These are phyloP conservation scores for Ustilago trichophora DNA, from an alignment of 1,284 basidiomycete species.

Conservation along the genomic window DNA sequence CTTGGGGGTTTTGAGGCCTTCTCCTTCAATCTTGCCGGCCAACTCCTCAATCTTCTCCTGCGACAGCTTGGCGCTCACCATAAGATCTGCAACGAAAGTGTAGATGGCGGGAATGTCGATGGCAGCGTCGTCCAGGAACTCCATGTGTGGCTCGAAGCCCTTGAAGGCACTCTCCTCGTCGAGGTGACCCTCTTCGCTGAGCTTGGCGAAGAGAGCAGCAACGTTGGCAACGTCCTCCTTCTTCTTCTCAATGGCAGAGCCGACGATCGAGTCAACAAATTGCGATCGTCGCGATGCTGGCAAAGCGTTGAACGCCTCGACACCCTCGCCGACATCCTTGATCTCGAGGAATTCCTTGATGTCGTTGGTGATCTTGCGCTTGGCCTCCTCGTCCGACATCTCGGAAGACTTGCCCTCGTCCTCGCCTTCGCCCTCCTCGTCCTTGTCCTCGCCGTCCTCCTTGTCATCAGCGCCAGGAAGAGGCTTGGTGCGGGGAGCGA, in stretches of 20 bases:
- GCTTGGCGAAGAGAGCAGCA: conserved; percentile 60
- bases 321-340: conserved; percentile 83
- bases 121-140: conserved; percentile 83
- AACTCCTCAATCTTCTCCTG: conserved; percentile 60
- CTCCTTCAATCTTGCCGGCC: conserved; percentile 60
- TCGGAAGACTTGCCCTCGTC: conserved; percentile 71
- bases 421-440: conserved; percentile 62
- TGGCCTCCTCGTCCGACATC: conserved; percentile 74
- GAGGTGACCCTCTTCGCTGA: conserved; percentile 46
- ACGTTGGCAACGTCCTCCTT: conserved; percentile 77
- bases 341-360: conserved; percentile 69
- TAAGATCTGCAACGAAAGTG: conserved; percentile 73
- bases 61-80: conserved; percentile 49
- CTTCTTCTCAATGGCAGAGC: conserved; percentile 80
- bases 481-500: conserved; percentile 74
- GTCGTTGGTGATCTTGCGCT: conserved; percentile 76
- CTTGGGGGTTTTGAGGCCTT: conserved; percentile 63
- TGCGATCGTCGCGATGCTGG: conserved; percentile 74
- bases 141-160: conserved; percentile 75
- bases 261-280: conserved; percentile 79
- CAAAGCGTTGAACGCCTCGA: conserved; percentile 72
- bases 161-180: conserved; percentile 72
- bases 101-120: conserved; percentile 89
- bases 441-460: conserved; percentile 55
- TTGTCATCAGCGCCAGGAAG: conserved; percentile 65